phyloP scores from a whole-genome alignment of 2,329 filamentous ascomycete species.

The Sclerotinia sclerotiorum region DNA sequence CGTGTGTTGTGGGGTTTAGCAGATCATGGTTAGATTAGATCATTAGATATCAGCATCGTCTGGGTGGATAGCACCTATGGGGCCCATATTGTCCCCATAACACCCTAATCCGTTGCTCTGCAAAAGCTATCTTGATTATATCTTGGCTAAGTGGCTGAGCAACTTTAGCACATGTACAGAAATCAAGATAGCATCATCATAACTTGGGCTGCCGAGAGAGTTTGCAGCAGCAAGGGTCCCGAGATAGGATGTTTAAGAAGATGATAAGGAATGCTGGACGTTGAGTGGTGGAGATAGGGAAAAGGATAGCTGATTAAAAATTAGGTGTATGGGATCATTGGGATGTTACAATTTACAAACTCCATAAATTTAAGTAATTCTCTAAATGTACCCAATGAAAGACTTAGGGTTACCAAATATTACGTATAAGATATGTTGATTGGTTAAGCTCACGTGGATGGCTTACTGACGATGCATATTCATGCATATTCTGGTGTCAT shows the following conservation, averaged over 20 bases:
- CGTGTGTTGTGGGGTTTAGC: constrained; percentile 15
- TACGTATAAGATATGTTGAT: constrained; percentile 24
- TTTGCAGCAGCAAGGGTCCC: background rate
- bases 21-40: background rate
- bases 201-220: background rate
- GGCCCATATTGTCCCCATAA: background rate
- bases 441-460: constrained; percentile 8
- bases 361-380: constrained; percentile 18
- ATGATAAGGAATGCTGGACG: constrained; percentile 16
- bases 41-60: constrained; percentile 5
- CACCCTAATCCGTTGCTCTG: background rate
- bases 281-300: constrained; percentile 15
- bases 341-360: constrained; percentile 2
- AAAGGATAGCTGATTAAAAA: constrained; percentile 9
- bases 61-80: background rate
- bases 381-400: constrained; percentile 4
- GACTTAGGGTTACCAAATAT: constrained; percentile 15
- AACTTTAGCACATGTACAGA: background rate
- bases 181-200: constrained; percentile 7
- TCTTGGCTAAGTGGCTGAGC: constrained; percentile 14
- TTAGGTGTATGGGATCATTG: constrained; percentile 8
- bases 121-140: background rate
- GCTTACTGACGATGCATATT: constrained; percentile 1
- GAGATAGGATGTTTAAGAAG: constrained; percentile 8
- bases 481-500: constrained; percentile 24